phyloP scores from a whole-genome alignment of 1,284 basidiomycete species.

The Moesziomyces parantarcticus region DNA sequence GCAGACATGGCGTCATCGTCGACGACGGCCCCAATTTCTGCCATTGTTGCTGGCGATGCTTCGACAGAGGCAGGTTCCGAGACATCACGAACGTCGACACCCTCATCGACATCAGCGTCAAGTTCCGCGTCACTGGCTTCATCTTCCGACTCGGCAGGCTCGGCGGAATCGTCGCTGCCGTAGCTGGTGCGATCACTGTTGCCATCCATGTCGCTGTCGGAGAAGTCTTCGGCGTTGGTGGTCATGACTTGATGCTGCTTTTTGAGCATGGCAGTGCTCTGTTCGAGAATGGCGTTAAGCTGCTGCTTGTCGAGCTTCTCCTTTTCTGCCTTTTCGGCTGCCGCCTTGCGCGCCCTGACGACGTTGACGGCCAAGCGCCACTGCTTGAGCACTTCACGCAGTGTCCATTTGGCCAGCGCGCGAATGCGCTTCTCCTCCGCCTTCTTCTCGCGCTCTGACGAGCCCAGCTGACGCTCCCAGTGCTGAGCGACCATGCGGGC shows the following conservation, averaged over 20 bases:
- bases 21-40: neutral
- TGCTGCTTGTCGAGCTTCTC: constrained; percentile 81
- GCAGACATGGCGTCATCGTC: neutral
- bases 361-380: constrained; percentile 92
- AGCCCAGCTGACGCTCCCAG: constrained; percentile 77
- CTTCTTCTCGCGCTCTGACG: constrained; percentile 75
- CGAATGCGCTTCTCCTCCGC: constrained; percentile 79
- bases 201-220: constrained; percentile 26
- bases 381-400: constrained; percentile 78
- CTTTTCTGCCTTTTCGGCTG: constrained; percentile 75
- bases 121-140: constrained; percentile 16
- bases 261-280: constrained; percentile 86
- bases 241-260: constrained; percentile 71
- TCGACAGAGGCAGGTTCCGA: constrained; percentile 6
- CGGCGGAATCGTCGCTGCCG: constrained; percentile 31
- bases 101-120: constrained; percentile 33
- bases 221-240: constrained; percentile 26
- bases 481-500: constrained; percentile 79
- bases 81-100: constrained; percentile 21
- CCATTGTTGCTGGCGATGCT: neutral
- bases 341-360: constrained; percentile 77
- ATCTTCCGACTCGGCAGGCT: constrained; percentile 20
- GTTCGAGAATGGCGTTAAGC: constrained; percentile 87
- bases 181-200: constrained; percentile 41
- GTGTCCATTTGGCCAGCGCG: constrained; percentile 77